A percentile compares a stretch with the other conserved stretches of the same genome.
Evolutionary conservation across 1,284 basidiomycete species (phyloP).

Genomic region (Ceratobasidium papillatum): DNA sequence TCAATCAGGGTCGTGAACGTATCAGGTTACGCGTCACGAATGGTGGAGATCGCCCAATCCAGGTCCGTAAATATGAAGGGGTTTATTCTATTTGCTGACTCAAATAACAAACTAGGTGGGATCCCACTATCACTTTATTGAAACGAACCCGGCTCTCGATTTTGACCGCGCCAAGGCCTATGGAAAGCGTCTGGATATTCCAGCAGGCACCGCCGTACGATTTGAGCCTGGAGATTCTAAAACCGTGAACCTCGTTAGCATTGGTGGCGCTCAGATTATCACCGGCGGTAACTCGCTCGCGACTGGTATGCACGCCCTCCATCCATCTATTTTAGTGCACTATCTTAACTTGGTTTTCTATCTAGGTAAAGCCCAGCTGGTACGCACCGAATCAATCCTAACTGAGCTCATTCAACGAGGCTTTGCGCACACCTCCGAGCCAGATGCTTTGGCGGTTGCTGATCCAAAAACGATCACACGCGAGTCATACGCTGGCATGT

Average conservation of each 20-base stretch:
- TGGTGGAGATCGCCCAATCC: conserved; percentile 93
- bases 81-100: neutral
- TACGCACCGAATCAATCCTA: conserved; percentile 60
- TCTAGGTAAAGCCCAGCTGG: conserved; percentile 50
- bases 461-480: conserved; percentile 65
- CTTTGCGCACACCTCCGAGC: conserved; percentile 71
- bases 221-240: conserved; percentile 95
- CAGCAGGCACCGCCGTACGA: conserved; percentile 93
- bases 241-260: conserved; percentile 82
- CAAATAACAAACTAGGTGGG: conserved; percentile 66
- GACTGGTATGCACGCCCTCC: conserved; percentile 57
- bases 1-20: conserved; percentile 78
- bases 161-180: conserved; percentile 87
- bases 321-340: neutral
- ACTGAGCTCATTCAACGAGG: conserved; percentile 59
- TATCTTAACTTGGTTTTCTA: neutral
- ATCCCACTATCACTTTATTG: conserved; percentile 94
- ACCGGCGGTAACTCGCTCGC: conserved; percentile 85
- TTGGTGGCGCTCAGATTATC: conserved; percentile 77
- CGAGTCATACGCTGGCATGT: conserved; percentile 88
- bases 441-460: conserved; percentile 59
- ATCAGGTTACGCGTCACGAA: conserved; percentile 85
- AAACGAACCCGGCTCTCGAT: conserved; percentile 82
- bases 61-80: conserved; percentile 59
- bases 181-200: conserved; percentile 88